These are phyloP conservation scores for Boletus eberwhitei DNA, from an alignment of 768 basidiomycete species.

Conservation along the genomic window DNA sequence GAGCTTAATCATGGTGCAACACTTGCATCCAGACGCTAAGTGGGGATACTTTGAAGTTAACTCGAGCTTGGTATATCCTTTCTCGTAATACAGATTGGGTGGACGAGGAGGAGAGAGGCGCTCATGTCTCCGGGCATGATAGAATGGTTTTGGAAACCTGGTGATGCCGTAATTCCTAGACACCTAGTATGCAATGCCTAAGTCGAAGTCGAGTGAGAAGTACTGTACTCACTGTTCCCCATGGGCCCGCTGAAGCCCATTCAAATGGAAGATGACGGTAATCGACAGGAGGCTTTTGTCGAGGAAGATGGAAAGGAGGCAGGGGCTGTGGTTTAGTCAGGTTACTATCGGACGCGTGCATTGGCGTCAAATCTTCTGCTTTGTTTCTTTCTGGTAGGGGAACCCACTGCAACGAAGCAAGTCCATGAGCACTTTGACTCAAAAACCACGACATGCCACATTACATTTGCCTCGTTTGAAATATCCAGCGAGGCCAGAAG, in stretches of 20 bases:
- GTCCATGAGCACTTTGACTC: background rate
- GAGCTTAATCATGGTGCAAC: background rate
- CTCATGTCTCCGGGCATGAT: constrained; percentile 23
- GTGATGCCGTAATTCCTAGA: constrained; percentile 10
- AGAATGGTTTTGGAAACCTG: constrained; percentile 23
- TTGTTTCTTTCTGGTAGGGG: constrained; percentile 26
- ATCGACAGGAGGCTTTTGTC: constrained; percentile 19
- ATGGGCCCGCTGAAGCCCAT: constrained; percentile 12
- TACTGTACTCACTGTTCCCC: constrained; percentile 21
- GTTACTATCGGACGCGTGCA: background rate
- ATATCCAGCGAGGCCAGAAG: constrained; percentile 29
- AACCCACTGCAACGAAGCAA: constrained; percentile 21
- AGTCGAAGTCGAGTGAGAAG: background rate
- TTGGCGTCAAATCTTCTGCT: constrained; percentile 31
- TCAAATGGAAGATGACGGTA: constrained; percentile 16
- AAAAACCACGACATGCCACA: background rate
- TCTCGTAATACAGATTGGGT: constrained; percentile 24
- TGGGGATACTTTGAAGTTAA: constrained; percentile 37
- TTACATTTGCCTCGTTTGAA: constrained; percentile 30
- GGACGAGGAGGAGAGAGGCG: constrained; percentile 16
- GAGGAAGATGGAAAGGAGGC: constrained; percentile 11
- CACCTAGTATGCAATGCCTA: constrained; percentile 7
- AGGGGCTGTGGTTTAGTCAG: background rate
- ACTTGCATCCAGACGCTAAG: constrained; percentile 42
- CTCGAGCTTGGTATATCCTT: constrained; percentile 25